These are phyloP conservation scores for Apophysomyces trapeziformis DNA, from an alignment of 371 early-diverging fungal genomes.

Conservation along the genomic window DNA sequence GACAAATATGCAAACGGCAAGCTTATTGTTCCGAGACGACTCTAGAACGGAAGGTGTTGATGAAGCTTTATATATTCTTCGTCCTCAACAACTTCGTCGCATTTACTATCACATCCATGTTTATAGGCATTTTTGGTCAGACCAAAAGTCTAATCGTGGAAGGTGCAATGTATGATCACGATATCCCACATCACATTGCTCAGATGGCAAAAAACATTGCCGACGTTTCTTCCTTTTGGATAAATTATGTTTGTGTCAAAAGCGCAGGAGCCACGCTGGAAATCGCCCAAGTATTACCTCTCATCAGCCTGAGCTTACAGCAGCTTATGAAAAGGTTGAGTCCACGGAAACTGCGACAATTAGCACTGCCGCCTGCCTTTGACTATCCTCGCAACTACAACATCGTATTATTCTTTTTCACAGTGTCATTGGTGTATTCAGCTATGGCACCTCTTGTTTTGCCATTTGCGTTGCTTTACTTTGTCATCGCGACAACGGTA, in stretches of 20 bases:
- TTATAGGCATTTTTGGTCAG: conserved; percentile 53
- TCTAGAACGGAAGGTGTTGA: conserved; percentile 64
- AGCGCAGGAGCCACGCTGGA: conserved; percentile 58
- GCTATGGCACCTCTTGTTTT: conserved; percentile 79
- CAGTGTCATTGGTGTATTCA: conserved; percentile 77
- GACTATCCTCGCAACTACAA: conserved; percentile 76
- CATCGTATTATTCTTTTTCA: conserved; percentile 74
- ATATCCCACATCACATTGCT: conserved; percentile 24
- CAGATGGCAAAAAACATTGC: conserved; percentile 44
- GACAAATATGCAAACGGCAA: conserved; percentile 66
- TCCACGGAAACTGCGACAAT: conserved; percentile 66
- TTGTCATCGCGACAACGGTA: conserved; percentile 67
- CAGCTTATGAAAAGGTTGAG: conserved; percentile 65
- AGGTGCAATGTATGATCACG: conserved; percentile 18
- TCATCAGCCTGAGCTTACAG: conserved; percentile 57
- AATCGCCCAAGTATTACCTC: conserved; percentile 68
- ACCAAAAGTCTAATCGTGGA: conserved; percentile 36
- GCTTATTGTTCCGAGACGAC: conserved; percentile 70
- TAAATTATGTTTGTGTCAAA: conserved; percentile 65
- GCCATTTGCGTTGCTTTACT: conserved; percentile 75
- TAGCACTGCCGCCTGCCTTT: conserved; percentile 73
- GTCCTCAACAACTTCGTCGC: conserved; percentile 65
- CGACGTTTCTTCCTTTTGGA: conserved; percentile 62
- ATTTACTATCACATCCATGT: conserved; percentile 59
- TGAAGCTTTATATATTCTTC: conserved; percentile 76